Evolutionary conservation across 2,329 filamentous ascomycete species (phyloP).

Genomic region (Pseudogymnoascus sp.): DNA sequence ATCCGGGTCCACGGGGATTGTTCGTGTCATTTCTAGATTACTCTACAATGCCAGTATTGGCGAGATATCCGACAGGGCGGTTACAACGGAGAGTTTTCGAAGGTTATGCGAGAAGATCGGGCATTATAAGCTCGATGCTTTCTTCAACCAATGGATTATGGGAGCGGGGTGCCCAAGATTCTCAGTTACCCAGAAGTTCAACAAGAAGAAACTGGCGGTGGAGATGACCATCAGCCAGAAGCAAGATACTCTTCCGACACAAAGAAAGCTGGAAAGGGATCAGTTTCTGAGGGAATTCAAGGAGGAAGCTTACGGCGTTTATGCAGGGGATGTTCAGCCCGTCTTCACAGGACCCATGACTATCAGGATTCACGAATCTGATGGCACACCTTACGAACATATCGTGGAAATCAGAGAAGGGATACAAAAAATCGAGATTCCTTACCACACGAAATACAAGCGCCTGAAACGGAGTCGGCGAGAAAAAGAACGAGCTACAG

Average conservation of each 20-base stretch:
- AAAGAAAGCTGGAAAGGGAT: slow-evolving; percentile 53
- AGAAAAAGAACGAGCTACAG: slow-evolving; percentile 68
- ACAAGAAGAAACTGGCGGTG: slow-evolving; percentile 93
- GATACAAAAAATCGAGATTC: slow-evolving; percentile 80
- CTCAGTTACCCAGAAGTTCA: slow-evolving; percentile 80
- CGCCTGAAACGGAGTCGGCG: slow-evolving; percentile 80
- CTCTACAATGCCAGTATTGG: slow-evolving; percentile 81
- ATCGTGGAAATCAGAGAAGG: slow-evolving; percentile 92
- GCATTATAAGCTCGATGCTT: slow-evolving; percentile 76
- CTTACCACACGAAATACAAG: slow-evolving; percentile 99
- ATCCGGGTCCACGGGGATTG: slow-evolving; percentile 74
- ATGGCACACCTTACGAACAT: slow-evolving; percentile 96
- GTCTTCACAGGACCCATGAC: slow-evolving; percentile 96
- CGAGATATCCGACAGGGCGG: slow-evolving; percentile 61
- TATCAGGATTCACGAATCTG: slow-evolving; percentile 93
- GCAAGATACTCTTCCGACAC: slow-evolving; percentile 41
- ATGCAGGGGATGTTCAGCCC: slow-evolving; percentile 61
- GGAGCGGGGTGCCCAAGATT: slow-evolving; percentile 85
- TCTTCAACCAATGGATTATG: slow-evolving; percentile 90
- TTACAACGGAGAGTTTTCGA: slow-evolving; percentile 67
- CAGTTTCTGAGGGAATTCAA: slow-evolving; percentile 81
- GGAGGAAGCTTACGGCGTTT: slow-evolving; percentile 64
- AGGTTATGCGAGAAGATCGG: slow-evolving; percentile 81
- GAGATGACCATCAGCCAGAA: slow-evolving; percentile 82
- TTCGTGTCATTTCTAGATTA: slow-evolving; percentile 76